Evolutionary conservation across 768 basidiomycete species (phyloP).

Genomic region (Cystofilobasidium ferigula): DNA sequence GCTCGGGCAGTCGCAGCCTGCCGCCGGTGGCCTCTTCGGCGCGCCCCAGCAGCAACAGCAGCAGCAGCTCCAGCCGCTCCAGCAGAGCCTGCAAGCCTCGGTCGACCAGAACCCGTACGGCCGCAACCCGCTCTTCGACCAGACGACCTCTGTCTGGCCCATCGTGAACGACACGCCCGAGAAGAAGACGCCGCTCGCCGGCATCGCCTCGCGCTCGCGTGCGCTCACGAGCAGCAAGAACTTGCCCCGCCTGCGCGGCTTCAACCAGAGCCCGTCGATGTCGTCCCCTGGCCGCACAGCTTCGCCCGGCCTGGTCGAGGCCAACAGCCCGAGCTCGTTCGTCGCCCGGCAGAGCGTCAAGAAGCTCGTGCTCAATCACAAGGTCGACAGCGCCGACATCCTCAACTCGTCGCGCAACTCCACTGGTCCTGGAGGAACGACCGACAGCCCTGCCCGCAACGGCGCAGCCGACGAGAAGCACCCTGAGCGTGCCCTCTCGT

Average conservation of each 20-base stretch:
- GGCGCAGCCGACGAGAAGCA: conserved; percentile 13
- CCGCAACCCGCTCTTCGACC: conserved; percentile 40
- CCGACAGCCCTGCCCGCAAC: not conserved
- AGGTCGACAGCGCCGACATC: conserved; percentile 25
- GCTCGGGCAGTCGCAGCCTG: conserved; percentile 23
- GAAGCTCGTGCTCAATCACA: conserved; percentile 65
- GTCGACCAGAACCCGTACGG: conserved; percentile 58
- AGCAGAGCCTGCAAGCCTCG: conserved; percentile 46
- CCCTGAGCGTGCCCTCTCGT: conserved; percentile 27
- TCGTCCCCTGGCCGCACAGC: conserved; percentile 44
- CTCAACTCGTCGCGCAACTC: conserved; percentile 19
- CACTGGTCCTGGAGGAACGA: not conserved
- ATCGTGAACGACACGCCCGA: conserved; percentile 26
- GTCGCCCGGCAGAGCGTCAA: conserved; percentile 70
- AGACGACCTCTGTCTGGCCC: conserved; percentile 31
- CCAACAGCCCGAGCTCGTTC: conserved; percentile 57
- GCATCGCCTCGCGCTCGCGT: conserved; percentile 32
- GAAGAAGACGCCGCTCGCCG: conserved; percentile 37
- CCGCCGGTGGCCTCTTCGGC: not conserved
- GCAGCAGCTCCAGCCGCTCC: conserved; percentile 28
- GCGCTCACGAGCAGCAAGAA: conserved; percentile 33
- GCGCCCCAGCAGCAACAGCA: conserved; percentile 27
- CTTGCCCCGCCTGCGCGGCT: conserved; percentile 32
- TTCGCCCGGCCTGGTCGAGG: conserved; percentile 16
- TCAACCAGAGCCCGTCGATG: conserved; percentile 38